Conservation (phyloP, 805 yeast species). For the Lipomyces japonicus region DNA sequence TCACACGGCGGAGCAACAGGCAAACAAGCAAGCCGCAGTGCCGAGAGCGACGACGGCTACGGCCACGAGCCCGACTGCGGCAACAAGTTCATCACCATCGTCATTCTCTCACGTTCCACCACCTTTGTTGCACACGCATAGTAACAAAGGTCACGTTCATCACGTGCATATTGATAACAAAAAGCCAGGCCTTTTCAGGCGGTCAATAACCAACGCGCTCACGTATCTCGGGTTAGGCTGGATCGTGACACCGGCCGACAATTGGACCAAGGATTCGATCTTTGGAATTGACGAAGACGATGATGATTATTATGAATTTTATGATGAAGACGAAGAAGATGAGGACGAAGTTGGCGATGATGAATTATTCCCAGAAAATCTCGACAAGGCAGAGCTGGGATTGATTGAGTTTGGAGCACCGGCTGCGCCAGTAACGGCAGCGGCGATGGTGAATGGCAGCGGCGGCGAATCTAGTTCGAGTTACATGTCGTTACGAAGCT, state of each 20-base stretch:
- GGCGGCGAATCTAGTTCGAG: background rate
- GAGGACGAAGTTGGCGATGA: constrained; percentile 6
- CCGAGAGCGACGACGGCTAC: background rate
- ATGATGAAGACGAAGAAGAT: constrained; percentile 11
- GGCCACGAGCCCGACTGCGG: background rate
- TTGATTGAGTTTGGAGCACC: background rate
- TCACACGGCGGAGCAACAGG: background rate
- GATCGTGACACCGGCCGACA: constrained; percentile 7
- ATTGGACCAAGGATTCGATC: background rate
- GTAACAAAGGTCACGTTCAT: background rate
- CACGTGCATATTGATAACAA: background rate
- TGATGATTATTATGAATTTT: constrained; percentile 10
- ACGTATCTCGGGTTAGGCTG: constrained; percentile 11
- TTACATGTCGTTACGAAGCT: background rate
- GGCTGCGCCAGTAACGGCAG: background rate
- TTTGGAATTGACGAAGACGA: constrained; percentile 5
- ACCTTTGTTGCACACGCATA: background rate
- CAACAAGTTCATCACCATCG: background rate
- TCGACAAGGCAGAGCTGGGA: constrained; percentile 1
- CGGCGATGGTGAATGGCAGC: too few relatives aligned
- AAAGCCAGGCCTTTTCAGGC: too few relatives aligned
- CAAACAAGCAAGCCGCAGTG: background rate
- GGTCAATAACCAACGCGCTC: too few relatives aligned
- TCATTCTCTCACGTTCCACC: background rate
- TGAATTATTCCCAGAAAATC: background rate